A percentile compares a stretch with the other conserved stretches of the same genome.
Evolutionary conservation across 2,329 filamentous ascomycete genomes (phyloP).

Genomic region (Neonectria hederae): DNA sequence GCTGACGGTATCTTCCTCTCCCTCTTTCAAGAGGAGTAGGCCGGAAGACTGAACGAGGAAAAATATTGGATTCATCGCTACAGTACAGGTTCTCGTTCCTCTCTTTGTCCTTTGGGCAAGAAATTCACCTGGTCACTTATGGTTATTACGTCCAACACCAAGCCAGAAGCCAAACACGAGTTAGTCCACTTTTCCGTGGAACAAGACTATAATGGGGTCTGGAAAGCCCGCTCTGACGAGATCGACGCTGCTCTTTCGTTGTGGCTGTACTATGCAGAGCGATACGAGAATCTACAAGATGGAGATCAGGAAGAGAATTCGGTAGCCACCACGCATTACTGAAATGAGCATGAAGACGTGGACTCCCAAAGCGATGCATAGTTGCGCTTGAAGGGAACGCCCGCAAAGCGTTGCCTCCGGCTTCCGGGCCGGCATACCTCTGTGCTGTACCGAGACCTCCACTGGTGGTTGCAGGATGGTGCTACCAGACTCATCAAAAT

Average conservation of each 20-base stretch:
- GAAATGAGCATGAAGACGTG: neutral
- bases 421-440: constrained; percentile 23
- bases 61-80: too few species aligned
- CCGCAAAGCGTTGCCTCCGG: constrained; percentile 15
- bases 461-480: constrained; percentile 32
- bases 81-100: too few species aligned
- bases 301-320: constrained; percentile 18
- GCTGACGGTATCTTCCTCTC: too few species aligned
- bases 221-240: constrained; percentile 33
- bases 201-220: constrained; percentile 8
- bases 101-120: too few species aligned
- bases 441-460: constrained; percentile 21
- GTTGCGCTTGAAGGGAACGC: constrained; percentile 24
- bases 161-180: too few species aligned
- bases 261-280: constrained; percentile 36
- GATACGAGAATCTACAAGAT: neutral
- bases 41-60: too few species aligned
- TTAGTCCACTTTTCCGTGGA: too few species aligned
- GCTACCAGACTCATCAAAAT: constrained; percentile 24
- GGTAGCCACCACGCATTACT: neutral
- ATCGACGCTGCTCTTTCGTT: constrained; percentile 45
- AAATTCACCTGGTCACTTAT: too few species aligned
- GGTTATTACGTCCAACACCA: too few species aligned
- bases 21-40: too few species aligned
- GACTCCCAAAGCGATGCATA: constrained; percentile 19